Conservation (phyloP, 2,329 filamentous ascomycete genomes). For the Madurella mycetomatis region DNA sequence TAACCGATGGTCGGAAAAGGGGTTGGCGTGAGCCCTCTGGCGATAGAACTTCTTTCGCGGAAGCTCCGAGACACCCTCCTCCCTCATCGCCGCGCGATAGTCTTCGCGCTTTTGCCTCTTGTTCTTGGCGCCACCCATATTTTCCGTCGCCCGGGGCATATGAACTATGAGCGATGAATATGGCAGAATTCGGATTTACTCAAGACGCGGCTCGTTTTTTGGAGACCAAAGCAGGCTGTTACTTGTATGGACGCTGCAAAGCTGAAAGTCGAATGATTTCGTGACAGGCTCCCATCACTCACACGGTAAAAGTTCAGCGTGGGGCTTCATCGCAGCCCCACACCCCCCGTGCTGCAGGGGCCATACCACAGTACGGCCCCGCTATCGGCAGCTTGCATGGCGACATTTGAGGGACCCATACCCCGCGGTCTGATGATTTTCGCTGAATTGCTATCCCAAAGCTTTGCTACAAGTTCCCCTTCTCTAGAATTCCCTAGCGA, state of each 20-base stretch:
- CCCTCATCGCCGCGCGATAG: slow-evolving; percentile 54
- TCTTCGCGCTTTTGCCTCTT: slow-evolving; percentile 64
- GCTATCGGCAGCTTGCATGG: slow-evolving; percentile 27
- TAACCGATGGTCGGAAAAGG: slow-evolving; percentile 90
- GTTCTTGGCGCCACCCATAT: slow-evolving; percentile 40
- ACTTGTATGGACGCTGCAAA: background rate
- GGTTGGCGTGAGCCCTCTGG: slow-evolving; percentile 94
- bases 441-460: background rate
- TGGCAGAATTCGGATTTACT: background rate
- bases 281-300: background rate
- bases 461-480: background rate
- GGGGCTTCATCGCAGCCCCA: background rate
- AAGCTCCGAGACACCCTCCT: slow-evolving; percentile 55
- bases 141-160: background rate
- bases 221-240: background rate
- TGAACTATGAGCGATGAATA: background rate
- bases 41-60: slow-evolving; percentile 96
- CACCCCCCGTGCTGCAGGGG: background rate
- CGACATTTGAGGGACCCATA: slow-evolving; percentile 18
- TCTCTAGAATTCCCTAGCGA: background rate
- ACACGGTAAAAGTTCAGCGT: background rate
- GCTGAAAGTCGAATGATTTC: background rate
- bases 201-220: background rate
- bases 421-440: slow-evolving; percentile 18
- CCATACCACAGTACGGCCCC: slow-evolving; percentile 24